A percentile compares a stretch with the other conserved stretches of the same genome.
Conservation (phyloP, 106 monocot species). For the Cymbidium sinense region DNA sequence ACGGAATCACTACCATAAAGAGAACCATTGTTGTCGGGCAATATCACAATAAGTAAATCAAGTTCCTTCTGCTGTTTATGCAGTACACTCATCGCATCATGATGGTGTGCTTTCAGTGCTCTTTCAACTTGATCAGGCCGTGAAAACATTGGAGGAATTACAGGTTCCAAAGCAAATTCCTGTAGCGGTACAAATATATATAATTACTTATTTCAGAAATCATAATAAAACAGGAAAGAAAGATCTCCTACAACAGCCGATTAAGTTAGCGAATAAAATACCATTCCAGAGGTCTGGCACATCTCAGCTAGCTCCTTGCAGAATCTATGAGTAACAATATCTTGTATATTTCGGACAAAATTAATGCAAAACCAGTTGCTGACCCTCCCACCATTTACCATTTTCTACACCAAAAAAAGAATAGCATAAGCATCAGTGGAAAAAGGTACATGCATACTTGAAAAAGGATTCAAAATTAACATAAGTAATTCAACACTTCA, state of each 20-base stretch:
- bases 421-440: background rate
- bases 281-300: slow-evolving; percentile 53
- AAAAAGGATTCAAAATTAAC: background rate
- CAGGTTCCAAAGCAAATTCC: slow-evolving; percentile 46
- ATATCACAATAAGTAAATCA: slow-evolving; percentile 58
- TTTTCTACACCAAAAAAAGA: slow-evolving; percentile 34
- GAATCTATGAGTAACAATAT: slow-evolving; percentile 29
- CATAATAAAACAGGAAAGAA: background rate
- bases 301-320: slow-evolving; percentile 47
- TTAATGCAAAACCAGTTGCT: slow-evolving; percentile 55
- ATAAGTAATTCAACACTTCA: no score
- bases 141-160: slow-evolving; percentile 28
- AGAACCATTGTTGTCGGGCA: slow-evolving; percentile 65
- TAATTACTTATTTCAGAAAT: background rate
- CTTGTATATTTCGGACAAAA: slow-evolving; percentile 44
- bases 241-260: background rate
- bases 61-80: slow-evolving; percentile 33
- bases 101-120: slow-evolving; percentile 39
- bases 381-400: slow-evolving; percentile 56
- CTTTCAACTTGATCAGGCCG: slow-evolving; percentile 51
- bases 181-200: slow-evolving; percentile 7
- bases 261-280: slow-evolving; percentile 3
- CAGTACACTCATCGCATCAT: slow-evolving; percentile 38
- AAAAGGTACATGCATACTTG: background rate
- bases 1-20: slow-evolving; percentile 44